Conservation (phyloP, 2,329 filamentous ascomycete species). For the Ciborinia camelliae region DNA sequence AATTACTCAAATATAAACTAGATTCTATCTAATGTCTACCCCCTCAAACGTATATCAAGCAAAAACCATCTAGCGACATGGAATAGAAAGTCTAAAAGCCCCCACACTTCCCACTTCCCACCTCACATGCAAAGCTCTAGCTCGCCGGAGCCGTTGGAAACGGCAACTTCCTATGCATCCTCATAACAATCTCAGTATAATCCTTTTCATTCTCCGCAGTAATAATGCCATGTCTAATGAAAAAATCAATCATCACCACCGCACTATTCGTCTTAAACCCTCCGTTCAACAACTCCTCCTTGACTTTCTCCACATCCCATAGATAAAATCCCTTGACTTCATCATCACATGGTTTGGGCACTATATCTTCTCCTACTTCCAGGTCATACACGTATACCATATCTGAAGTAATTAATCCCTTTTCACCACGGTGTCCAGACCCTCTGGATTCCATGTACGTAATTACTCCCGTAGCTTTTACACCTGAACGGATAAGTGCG, state of each 20-base stretch:
- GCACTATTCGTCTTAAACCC: conserved; percentile 86
- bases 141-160: conserved; percentile 6
- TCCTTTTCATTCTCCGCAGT: conserved; percentile 62
- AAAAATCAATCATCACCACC: conserved; percentile 74
- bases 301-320: conserved; percentile 58
- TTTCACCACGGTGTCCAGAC: conserved; percentile 50
- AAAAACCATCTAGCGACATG: not conserved
- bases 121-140: not conserved
- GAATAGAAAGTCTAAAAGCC: not conserved
- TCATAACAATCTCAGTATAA: conserved; percentile 12
- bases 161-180: conserved; percentile 17
- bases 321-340: conserved; percentile 75
- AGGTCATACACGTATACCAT: conserved; percentile 75
- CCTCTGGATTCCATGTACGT: conserved; percentile 59
- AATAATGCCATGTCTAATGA: conserved; percentile 71
- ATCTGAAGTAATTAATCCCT: conserved; percentile 59
- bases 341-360: conserved; percentile 66
- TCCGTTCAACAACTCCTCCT: conserved; percentile 57
- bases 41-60: no score
- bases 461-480: conserved; percentile 55
- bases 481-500: conserved; percentile 50
- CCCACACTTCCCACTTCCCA: no score
- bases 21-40: no score
- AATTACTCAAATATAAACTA: no score
- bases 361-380: conserved; percentile 54